A percentile compares a stretch with the other conserved stretches of the same genome.
Conservation (phyloP, 192 early-diverging fungal species). For the Umbelopsis isabellina region DNA sequence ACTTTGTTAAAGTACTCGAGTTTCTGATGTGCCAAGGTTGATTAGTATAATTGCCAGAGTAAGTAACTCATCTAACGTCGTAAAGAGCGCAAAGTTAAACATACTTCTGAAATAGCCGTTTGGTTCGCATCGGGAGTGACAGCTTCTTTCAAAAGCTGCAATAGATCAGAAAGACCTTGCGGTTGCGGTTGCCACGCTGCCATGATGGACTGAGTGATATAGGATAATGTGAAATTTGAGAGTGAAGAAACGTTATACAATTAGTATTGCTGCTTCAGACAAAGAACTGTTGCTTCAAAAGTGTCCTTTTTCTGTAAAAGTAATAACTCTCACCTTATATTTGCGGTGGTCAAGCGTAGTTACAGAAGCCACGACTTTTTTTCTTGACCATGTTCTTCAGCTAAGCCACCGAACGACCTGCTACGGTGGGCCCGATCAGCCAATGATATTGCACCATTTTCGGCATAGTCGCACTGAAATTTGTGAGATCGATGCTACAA, state of each 20-base stretch:
- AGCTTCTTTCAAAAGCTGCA: conserved; percentile 76
- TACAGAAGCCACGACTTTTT: not conserved
- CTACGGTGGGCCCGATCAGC: not conserved
- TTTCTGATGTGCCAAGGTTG: conserved; percentile 49
- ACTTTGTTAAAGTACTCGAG: conserved; percentile 82
- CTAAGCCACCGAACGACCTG: conserved; percentile 8
- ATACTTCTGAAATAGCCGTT: conserved; percentile 34
- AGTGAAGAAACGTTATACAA: not conserved
- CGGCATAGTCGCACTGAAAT: too few relatives aligned
- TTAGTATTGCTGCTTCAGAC: not conserved
- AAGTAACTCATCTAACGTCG: not conserved
- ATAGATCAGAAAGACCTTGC: conserved; percentile 76
- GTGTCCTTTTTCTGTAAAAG: too few relatives aligned
- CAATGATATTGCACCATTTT: too few relatives aligned
- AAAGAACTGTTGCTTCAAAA: too few relatives aligned
- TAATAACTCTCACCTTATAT: not conserved
- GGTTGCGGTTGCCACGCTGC: conserved; percentile 77
- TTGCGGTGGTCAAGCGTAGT: conserved; percentile 20
- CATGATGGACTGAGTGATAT: conserved; percentile 26
- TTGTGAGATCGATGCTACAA: too few relatives aligned
- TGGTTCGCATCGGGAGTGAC: conserved; percentile 67
- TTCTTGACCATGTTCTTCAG: conserved; percentile 8
- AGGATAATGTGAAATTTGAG: not conserved
- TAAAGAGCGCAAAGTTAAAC: not conserved
- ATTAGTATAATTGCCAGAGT: not conserved